These are phyloP conservation scores for Lentinus polychrous DNA, from an alignment of 1,284 basidiomycete species.

Conservation along the genomic window DNA sequence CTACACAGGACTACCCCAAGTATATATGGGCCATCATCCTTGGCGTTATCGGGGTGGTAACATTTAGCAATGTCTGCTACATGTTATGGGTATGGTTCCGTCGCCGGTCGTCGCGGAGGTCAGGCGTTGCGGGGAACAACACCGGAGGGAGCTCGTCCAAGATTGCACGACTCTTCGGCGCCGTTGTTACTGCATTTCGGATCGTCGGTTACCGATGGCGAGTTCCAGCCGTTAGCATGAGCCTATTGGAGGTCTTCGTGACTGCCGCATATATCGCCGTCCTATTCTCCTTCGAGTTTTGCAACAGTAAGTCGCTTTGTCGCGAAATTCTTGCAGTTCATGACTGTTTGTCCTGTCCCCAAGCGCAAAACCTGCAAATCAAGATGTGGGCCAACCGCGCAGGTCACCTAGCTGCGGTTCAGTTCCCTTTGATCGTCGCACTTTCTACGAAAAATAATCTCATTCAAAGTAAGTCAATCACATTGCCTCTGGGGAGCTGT, in stretches of 20 bases:
- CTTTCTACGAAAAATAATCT: slow-evolving; percentile 36
- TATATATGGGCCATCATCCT: slow-evolving; percentile 21
- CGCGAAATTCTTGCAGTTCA: background rate
- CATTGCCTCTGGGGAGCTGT: background rate
- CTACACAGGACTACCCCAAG: slow-evolving; percentile 17
- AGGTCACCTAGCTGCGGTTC: slow-evolving; percentile 29
- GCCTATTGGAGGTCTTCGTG: slow-evolving; percentile 18
- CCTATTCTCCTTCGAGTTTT: slow-evolving; percentile 18
- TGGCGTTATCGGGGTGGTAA: slow-evolving; percentile 16
- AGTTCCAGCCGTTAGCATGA: slow-evolving; percentile 20
- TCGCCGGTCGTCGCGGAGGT: background rate
- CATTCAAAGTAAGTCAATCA: slow-evolving; percentile 25
- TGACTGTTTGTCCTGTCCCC: slow-evolving; percentile 1
- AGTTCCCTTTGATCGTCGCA: slow-evolving; percentile 33
- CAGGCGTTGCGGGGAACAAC: background rate
- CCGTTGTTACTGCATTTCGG: slow-evolving; percentile 19
- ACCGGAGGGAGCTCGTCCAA: slow-evolving; percentile 8
- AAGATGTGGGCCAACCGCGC: slow-evolving; percentile 24
- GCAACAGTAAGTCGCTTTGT: slow-evolving; percentile 19
- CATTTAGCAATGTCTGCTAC: slow-evolving; percentile 15
- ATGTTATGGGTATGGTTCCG: slow-evolving; percentile 18
- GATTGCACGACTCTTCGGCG: slow-evolving; percentile 17
- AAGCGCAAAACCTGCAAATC: slow-evolving; percentile 16
- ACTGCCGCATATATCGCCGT: slow-evolving; percentile 20
- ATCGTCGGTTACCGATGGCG: slow-evolving; percentile 24